Percentiles rank a stretch among this genome's conserved stretches.
Evolutionary conservation across 306 rosid genomes (phyloP).

Genomic region (Malus asiatica): DNA sequence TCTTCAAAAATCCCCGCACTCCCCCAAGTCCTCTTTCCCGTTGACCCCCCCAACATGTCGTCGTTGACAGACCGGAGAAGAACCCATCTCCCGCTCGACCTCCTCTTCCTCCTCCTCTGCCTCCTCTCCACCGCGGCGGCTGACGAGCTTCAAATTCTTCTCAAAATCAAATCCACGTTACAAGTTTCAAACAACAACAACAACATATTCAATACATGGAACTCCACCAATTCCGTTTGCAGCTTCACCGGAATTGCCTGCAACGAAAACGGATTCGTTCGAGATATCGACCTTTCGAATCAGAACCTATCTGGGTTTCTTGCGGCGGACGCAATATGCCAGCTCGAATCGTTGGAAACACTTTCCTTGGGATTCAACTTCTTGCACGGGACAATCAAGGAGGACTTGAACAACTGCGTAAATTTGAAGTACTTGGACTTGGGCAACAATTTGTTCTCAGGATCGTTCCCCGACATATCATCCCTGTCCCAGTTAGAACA

Average conservation of each 20-base stretch:
- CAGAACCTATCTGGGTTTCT: slow-evolving; percentile 41
- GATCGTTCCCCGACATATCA: slow-evolving; percentile 58
- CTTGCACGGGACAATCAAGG: slow-evolving; percentile 29
- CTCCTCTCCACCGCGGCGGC: slow-evolving; percentile 35
- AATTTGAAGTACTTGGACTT: slow-evolving; percentile 53
- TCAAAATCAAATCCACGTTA: slow-evolving; percentile 45
- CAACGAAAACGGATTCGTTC: slow-evolving; percentile 25
- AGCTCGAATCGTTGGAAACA: slow-evolving; percentile 41
- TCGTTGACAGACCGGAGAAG: not conserved
- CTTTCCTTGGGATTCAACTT: slow-evolving; percentile 56
- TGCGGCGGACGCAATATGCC: slow-evolving; percentile 60
- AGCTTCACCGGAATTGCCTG: slow-evolving; percentile 56
- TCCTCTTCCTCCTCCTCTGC: slow-evolving; percentile 23
- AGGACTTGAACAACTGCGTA: slow-evolving; percentile 51
- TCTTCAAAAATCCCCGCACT: not conserved
- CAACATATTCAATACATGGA: slow-evolving; percentile 41
- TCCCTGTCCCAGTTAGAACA: slow-evolving; percentile 34
- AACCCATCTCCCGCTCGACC: not conserved
- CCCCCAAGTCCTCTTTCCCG: not conserved
- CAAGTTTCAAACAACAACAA: slow-evolving; percentile 13
- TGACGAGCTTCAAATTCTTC: slow-evolving; percentile 44
- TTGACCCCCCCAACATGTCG: not conserved
- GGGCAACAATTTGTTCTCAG: slow-evolving; percentile 56
- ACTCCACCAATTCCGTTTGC: slow-evolving; percentile 21
- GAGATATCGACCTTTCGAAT: slow-evolving; percentile 49